Evolutionary conservation across 306 rosid species (phyloP).

Genomic region (Gastrolobium villosum): DNA sequence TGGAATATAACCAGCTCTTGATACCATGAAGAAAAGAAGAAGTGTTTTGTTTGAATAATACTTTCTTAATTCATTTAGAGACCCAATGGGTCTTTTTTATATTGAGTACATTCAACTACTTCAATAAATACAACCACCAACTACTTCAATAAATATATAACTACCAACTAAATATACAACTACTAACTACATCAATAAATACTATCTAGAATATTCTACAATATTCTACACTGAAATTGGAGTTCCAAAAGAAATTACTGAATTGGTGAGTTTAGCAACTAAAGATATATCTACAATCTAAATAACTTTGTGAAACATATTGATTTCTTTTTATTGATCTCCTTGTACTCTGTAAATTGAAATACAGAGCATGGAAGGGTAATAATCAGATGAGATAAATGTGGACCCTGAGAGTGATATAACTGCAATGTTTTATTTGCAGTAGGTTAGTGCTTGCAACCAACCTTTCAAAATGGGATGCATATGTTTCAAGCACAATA

Average conservation of each 20-base stretch:
- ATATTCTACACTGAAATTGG: too few species aligned
- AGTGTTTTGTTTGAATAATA: too few species aligned
- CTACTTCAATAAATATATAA: too few species aligned
- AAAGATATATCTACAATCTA: constrained; percentile 31
- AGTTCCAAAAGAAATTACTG: constrained; percentile 50
- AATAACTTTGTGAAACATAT: constrained; percentile 35
- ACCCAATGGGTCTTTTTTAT: too few species aligned
- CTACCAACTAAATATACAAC: too few species aligned
- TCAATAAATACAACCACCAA: too few species aligned
- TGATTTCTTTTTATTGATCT: constrained; percentile 37
- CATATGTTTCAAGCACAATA: constrained; percentile 30
- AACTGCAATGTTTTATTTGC: neutral
- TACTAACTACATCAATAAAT: too few species aligned
- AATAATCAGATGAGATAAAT: constrained; percentile 32
- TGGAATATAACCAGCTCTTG: too few species aligned
- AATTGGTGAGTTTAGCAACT: constrained; percentile 41
- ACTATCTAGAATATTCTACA: too few species aligned
- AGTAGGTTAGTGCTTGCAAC: constrained; percentile 20
- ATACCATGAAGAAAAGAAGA: too few species aligned
- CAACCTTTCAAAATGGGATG: constrained; percentile 12
- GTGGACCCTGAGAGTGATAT: constrained; percentile 18
- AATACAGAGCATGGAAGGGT: constrained; percentile 19
- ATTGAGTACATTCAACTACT: too few species aligned
- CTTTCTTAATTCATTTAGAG: too few species aligned
- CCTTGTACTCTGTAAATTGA: constrained; percentile 42